phyloP scores from a whole-genome alignment of 2,329 filamentous ascomycete genomes.

The Trichophyton mentagrophytes region DNA sequence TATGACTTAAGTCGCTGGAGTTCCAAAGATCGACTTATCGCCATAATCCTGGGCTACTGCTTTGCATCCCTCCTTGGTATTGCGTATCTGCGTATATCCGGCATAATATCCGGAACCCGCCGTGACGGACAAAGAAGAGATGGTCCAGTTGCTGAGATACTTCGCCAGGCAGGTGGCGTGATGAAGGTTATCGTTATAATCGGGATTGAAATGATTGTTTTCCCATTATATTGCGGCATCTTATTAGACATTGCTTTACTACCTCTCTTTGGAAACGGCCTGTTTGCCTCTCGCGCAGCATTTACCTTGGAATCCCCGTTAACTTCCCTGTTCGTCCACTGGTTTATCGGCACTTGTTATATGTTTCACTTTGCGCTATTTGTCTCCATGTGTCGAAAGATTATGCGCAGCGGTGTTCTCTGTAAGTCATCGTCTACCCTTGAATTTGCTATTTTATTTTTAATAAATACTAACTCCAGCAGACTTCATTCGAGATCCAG shows the following conservation, averaged over 20 bases:
- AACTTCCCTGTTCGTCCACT: constrained; percentile 91
- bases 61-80: constrained; percentile 62
- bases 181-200: constrained; percentile 98
- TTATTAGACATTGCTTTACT: constrained; percentile 79
- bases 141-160: constrained; percentile 58
- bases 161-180: constrained; percentile 90
- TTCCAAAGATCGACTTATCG: constrained; percentile 54
- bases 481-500: constrained; percentile 96
- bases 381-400: constrained; percentile 97
- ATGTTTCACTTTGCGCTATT: constrained; percentile 99
- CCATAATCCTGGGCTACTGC: constrained; percentile 68
- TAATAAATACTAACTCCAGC: neutral
- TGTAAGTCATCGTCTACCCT: constrained; percentile 44
- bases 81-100: constrained; percentile 63
- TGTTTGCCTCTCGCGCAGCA: constrained; percentile 59
- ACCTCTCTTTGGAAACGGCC: constrained; percentile 74
- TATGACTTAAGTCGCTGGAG: constrained; percentile 55
- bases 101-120: constrained; percentile 50
- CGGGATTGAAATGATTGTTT: constrained; percentile 96
- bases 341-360: constrained; percentile 97
- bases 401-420: constrained; percentile 85
- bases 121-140: constrained; percentile 47
- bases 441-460: neutral
- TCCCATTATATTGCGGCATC: constrained; percentile 88
- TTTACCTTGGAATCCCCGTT: constrained; percentile 71